Percentiles rank a stretch among this genome's conserved stretches.
phyloP scores from a whole-genome alignment of 805 yeast species.

The Phaffomyces thermotolerans region DNA sequence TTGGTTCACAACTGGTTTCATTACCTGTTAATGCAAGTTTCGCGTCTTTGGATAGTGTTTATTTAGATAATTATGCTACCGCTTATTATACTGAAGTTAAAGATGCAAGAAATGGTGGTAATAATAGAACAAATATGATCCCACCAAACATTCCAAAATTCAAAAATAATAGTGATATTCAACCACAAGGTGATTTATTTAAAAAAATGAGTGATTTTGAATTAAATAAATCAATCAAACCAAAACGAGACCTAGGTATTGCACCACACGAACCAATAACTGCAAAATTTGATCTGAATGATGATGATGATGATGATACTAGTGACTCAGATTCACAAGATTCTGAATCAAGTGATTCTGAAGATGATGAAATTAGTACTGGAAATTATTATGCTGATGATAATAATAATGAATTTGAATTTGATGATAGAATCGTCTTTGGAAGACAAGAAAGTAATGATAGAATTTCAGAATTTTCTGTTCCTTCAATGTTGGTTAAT shows the following conservation, averaged over 20 bases:
- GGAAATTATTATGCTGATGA: slow-evolving; percentile 4
- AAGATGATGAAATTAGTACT: not conserved
- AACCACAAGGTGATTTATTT: slow-evolving; percentile 1
- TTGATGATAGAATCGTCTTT: slow-evolving; percentile 5
- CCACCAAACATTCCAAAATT: slow-evolving; percentile 2
- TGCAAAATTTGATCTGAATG: slow-evolving; percentile 5
- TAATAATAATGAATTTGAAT: slow-evolving; percentile 6
- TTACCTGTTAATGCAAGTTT: slow-evolving; percentile 66
- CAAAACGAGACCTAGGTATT: slow-evolving; percentile 11
- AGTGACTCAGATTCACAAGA: too few species aligned
- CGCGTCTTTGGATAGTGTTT: slow-evolving; percentile 69
- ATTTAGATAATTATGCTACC: slow-evolving; percentile 43
- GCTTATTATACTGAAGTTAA: slow-evolving; percentile 12
- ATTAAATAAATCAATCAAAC: slow-evolving; percentile 11
- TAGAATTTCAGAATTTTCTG: slow-evolving; percentile 10
- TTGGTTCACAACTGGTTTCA: slow-evolving; percentile 50
- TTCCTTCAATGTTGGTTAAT: slow-evolving; percentile 11
- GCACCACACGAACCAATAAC: slow-evolving; percentile 17
- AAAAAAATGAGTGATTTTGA: slow-evolving; percentile 16
- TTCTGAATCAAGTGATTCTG: not conserved
- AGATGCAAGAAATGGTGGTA: slow-evolving; percentile 13
- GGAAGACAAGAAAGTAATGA: slow-evolving; percentile 10
- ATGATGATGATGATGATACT: slow-evolving; percentile 6
- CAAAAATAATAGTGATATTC: not conserved
- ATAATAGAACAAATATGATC: slow-evolving; percentile 1